Percentiles rank a stretch among this genome's conserved stretches.
phyloP scores from a whole-genome alignment of 495 filamentous ascomycete genomes.

The Aspergillus ostianus region DNA sequence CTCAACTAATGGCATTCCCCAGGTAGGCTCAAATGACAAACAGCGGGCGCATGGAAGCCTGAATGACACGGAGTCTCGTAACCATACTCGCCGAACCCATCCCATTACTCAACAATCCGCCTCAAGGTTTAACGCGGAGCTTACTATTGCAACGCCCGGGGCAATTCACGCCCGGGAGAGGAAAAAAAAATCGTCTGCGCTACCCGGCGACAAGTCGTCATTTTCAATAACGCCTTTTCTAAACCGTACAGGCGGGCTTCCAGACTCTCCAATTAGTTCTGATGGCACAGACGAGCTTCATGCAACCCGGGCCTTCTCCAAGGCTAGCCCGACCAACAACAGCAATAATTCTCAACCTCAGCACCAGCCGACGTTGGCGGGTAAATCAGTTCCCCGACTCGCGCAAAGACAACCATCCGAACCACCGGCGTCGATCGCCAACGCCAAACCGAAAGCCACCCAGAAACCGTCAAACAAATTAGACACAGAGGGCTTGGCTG shows the following conservation, averaged over 20 bases:
- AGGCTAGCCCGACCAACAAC: not conserved
- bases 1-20: constrained; percentile 67
- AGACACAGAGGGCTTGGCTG: constrained; percentile 7
- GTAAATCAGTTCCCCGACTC: not conserved
- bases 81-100: constrained; percentile 21
- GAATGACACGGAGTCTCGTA: constrained; percentile 21
- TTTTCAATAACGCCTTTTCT: constrained; percentile 94
- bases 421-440: not conserved
- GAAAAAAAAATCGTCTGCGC: constrained; percentile 47
- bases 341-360: not conserved
- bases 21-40: constrained; percentile 49
- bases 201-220: constrained; percentile 77
- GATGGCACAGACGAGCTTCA: constrained; percentile 32
- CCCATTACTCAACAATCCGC: constrained; percentile 42
- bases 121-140: constrained; percentile 45
- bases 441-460: not conserved
- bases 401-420: not conserved
- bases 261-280: constrained; percentile 41
- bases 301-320: not conserved
- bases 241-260: constrained; percentile 65
- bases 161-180: constrained; percentile 57
- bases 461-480: constrained; percentile 4
- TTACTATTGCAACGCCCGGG: constrained; percentile 66
- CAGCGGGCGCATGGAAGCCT: constrained; percentile 36
- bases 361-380: not conserved